Conservation (phyloP, 2,329 filamentous ascomycete genomes). For the Ophiostoma ulmi region DNA sequence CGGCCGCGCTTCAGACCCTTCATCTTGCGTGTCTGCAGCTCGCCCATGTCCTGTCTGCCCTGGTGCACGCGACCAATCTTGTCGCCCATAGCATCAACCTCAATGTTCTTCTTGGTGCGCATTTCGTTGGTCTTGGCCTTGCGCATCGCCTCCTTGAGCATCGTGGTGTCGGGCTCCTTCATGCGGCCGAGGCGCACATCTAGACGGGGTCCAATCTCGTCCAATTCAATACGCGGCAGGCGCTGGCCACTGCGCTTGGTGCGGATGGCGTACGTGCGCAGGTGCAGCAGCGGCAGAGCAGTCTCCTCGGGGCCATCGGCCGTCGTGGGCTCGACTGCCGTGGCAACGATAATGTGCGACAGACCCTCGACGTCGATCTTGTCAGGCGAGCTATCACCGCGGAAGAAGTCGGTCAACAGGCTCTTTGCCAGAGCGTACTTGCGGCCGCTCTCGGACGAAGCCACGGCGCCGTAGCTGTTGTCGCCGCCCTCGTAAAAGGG, state of each 20-base stretch:
- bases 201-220: conserved; percentile 63
- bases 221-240: conserved; percentile 64
- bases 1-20: conserved; percentile 89
- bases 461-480: conserved; percentile 56
- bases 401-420: conserved; percentile 86
- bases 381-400: conserved; percentile 65
- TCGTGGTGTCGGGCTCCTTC: conserved; percentile 68
- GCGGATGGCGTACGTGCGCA: conserved; percentile 79
- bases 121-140: conserved; percentile 71
- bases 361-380: conserved; percentile 93
- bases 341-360: conserved; percentile 81
- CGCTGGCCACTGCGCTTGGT: conserved; percentile 84
- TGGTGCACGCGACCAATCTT: conserved; percentile 92
- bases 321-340: conserved; percentile 57
- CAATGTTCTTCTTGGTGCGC: conserved; percentile 92
- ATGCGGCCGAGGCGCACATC: conserved; percentile 82
- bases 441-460: conserved; percentile 25
- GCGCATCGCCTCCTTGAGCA: conserved; percentile 87
- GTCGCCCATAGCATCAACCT: conserved; percentile 86
- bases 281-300: conserved; percentile 52
- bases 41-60: conserved; percentile 79
- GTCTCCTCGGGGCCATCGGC: conserved; percentile 26
- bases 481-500: conserved; percentile 57
- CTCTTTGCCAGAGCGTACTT: conserved; percentile 77
- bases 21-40: conserved; percentile 96